Evolutionary conservation across 768 basidiomycete genomes (phyloP), one percentile per base, ranked within the genome.

Genomic region (Lactarius psammicola): DNA sequence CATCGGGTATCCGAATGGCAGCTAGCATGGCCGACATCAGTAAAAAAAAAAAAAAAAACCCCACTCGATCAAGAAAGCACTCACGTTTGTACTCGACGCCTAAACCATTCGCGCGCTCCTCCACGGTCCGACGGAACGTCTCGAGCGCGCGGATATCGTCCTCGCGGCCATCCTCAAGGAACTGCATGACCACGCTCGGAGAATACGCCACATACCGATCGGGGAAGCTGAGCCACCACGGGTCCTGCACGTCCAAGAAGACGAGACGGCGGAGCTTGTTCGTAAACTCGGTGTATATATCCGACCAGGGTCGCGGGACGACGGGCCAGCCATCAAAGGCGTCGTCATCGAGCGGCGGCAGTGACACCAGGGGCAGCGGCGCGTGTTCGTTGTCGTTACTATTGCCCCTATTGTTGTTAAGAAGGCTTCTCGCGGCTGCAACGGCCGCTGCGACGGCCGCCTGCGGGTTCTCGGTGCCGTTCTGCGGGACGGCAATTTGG

Each of bases 201-300:
- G 60, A 26, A 63, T 62, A 66, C 23, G 65, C 11, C 26, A 63
- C n/a, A 4, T 66, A 63, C 28, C 38, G 31, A 34, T 66, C 65
- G 23, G 65, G 65, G 18, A 58, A 66, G 34, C 65, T 62, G 18
- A 66, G 33, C 65, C 65, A 66, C 65, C 65, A 66, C 6, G 65
- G 30, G 36, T 66, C 65, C 40, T 44, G 31, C 18, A 63, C 57
- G 26, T 62, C 61, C 56, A 66, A 31, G 49, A 36, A 66, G 9
- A 66, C 61, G 11, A 66, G 61, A 3, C 26, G 61, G 13, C 40
- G 11, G 49, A 66, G 65, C n/a, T 54, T 38, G 4, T 58, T 36
- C 17, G 26, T 18, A 5, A 66, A 49, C 7, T 66, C 57, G 10
- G 26, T 13, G 28, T 62, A 63, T 18, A 66, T 59, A 2, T 54